Conservation (phyloP, 2,329 filamentous ascomycete genomes). For the Parastagonospora nodorum region DNA sequence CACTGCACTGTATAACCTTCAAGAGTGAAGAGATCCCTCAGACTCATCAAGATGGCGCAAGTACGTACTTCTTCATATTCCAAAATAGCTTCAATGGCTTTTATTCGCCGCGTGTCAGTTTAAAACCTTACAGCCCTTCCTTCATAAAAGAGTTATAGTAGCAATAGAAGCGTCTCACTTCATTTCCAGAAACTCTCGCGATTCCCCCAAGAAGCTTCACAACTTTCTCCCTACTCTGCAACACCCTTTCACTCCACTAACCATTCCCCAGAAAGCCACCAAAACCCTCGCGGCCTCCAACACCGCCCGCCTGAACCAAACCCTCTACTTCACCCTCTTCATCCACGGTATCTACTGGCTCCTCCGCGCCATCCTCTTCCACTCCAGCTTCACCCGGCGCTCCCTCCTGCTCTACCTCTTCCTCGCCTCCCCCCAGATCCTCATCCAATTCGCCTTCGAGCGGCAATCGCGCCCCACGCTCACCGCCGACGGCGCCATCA, state of each 20-base stretch:
- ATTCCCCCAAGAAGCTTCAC: neutral
- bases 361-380: slow-evolving; percentile 67
- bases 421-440: slow-evolving; percentile 73
- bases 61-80: neutral
- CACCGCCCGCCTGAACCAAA: slow-evolving; percentile 73
- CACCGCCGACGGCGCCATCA: slow-evolving; percentile 65
- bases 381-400: slow-evolving; percentile 60
- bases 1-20: neutral
- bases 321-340: slow-evolving; percentile 75
- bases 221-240: neutral
- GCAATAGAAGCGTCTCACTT: too few relatives aligned
- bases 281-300: slow-evolving; percentile 78
- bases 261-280: slow-evolving; percentile 52
- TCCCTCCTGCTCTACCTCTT: slow-evolving; percentile 69
- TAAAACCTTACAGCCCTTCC: neutral
- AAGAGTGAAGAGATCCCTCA: neutral
- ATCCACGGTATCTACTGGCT: slow-evolving; percentile 78
- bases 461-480: slow-evolving; percentile 78
- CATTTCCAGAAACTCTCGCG: too few relatives aligned
- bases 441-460: slow-evolving; percentile 87
- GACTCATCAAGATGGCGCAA: neutral
- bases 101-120: neutral
- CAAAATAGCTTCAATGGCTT: neutral
- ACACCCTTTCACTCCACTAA: neutral
- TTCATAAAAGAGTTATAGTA: too few relatives aligned